These are phyloP conservation scores for Hansenula sp. DNA, from an alignment of 1,139 yeast genomes.

Conservation along the genomic window DNA sequence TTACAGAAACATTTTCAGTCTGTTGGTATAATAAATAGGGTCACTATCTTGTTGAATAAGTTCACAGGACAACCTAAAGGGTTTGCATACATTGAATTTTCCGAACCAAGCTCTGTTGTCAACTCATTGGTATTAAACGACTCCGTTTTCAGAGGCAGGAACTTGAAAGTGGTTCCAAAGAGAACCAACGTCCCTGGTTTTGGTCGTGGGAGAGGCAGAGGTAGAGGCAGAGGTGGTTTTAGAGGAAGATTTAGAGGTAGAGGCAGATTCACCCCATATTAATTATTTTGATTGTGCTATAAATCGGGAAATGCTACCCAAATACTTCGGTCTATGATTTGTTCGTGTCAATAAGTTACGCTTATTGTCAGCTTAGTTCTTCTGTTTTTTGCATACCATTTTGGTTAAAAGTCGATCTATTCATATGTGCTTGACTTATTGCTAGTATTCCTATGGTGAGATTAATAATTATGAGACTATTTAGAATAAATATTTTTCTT, in stretches of 20 bases:
- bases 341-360: no score
- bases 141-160: conserved; percentile 60
- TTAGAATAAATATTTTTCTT: no score
- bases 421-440: no score
- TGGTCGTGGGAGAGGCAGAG: conserved; percentile 42
- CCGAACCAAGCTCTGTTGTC: conserved; percentile 56
- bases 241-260: conserved; percentile 25
- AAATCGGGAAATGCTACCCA: no score
- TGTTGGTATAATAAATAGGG: conserved; percentile 78
- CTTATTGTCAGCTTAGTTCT: no score
- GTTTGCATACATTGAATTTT: conserved; percentile 79
- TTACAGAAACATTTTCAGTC: conserved; percentile 72
- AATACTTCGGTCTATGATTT: no score
- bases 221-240: conserved; percentile 38
- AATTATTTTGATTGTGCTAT: background rate
- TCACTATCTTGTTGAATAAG: conserved; percentile 73
- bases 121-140: conserved; percentile 70
- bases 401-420: no score
- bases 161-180: conserved; percentile 67
- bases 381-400: no score
- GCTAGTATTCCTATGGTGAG: no score
- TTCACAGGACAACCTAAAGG: conserved; percentile 81
- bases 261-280: conserved; percentile 37
- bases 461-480: no score
- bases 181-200: conserved; percentile 80